A percentile compares a stretch with the other conserved stretches of the same genome.
These are phyloP conservation scores for Plantago elongata DNA, from an alignment of 257 asterid genomes.

Conservation along the genomic window DNA sequence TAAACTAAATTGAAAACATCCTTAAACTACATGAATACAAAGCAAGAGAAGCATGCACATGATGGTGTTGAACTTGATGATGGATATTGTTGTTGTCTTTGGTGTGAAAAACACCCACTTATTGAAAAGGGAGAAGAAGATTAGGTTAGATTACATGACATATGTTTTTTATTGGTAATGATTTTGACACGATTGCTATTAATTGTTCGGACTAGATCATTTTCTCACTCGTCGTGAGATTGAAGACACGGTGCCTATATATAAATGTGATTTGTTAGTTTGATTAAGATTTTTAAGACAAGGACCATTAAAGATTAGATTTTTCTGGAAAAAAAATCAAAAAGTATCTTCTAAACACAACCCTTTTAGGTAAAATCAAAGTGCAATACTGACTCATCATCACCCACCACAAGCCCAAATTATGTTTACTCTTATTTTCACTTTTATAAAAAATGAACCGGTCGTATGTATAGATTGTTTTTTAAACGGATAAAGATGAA, in stretches of 20 bases:
- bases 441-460: too few species aligned
- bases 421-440: too few species aligned
- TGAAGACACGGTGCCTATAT: conserved; percentile 14
- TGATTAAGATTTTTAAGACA: conserved; percentile 27
- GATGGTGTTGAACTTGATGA: neutral
- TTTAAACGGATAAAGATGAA: too few species aligned
- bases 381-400: neutral
- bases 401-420: neutral
- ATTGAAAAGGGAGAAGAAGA: neutral
- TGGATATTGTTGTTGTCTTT: conserved; percentile 4
- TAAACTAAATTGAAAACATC: too few species aligned
- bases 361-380: neutral
- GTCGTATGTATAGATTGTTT: too few species aligned
- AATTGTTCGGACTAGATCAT: neutral
- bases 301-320: conserved; percentile 39
- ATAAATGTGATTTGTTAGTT: neutral
- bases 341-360: neutral
- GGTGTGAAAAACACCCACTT: conserved; percentile 28
- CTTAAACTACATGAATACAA: too few species aligned
- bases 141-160: neutral
- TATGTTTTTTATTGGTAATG: conserved; percentile 24
- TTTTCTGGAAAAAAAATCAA: conserved; percentile 11
- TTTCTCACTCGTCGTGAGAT: conserved; percentile 23
- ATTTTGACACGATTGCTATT: conserved; percentile 32
- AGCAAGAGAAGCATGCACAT: neutral